Evolutionary conservation across 345 rosid species (phyloP).

Genomic region (Citrus mangshanensis): DNA sequence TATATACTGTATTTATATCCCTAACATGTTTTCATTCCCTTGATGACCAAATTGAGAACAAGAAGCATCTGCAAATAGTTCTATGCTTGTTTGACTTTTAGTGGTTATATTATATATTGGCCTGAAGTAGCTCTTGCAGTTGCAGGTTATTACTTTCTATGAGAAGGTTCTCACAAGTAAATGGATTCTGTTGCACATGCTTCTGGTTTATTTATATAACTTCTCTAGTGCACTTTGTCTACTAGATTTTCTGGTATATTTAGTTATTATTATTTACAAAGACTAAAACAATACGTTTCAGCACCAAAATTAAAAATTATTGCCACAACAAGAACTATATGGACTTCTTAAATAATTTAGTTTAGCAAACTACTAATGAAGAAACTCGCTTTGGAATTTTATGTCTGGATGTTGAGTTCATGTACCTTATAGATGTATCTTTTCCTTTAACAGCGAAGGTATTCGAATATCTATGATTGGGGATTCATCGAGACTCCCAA

Average conservation of each 20-base stretch:
- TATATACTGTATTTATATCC: neutral
- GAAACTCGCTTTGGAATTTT: neutral
- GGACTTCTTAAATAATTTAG: neutral
- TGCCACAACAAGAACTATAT: neutral
- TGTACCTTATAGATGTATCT: neutral
- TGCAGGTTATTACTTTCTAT: neutral
- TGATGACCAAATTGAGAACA: neutral
- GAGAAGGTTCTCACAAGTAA: neutral
- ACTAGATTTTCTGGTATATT: neutral
- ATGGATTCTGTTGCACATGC: neutral
- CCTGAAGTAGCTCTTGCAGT: neutral
- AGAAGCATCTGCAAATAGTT: neutral
- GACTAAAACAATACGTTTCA: neutral
- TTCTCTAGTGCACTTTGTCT: neutral
- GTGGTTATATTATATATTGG: neutral
- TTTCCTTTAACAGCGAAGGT: conserved; percentile 37
- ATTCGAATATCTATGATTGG: conserved; percentile 56
- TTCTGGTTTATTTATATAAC: neutral
- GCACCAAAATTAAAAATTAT: neutral
- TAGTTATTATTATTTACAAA: neutral
- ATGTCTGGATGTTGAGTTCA: neutral
- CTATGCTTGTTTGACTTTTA: neutral
- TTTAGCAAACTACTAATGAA: neutral
- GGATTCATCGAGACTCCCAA: conserved; percentile 56
- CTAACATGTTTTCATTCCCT: neutral